These are phyloP conservation scores for Fusarium illudens DNA, from an alignment of 2,329 filamentous ascomycete species.

Conservation along the genomic window DNA sequence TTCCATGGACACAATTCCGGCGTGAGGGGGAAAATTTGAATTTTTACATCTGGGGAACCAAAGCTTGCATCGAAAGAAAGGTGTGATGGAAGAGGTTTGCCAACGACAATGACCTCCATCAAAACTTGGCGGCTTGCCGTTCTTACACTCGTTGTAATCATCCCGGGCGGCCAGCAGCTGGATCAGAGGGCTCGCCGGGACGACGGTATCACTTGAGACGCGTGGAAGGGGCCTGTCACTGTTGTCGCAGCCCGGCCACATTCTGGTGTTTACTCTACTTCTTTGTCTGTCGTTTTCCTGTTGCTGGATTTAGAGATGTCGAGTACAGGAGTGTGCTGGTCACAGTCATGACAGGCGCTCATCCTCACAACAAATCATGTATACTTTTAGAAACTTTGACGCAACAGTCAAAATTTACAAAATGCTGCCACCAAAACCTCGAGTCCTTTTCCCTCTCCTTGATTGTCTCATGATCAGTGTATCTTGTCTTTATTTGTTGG, in stretches of 20 bases:
- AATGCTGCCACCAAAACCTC: slow-evolving; percentile 32
- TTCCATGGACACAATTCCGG: slow-evolving; percentile 32
- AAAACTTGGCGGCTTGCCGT: slow-evolving; percentile 48
- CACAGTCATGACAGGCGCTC: slow-evolving; percentile 43
- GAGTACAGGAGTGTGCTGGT: slow-evolving; percentile 45
- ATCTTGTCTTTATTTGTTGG: neutral
- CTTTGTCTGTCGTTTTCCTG: slow-evolving; percentile 46
- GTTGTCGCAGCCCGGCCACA: slow-evolving; percentile 28
- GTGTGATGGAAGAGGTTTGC: slow-evolving; percentile 33
- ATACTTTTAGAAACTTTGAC: slow-evolving; percentile 38
- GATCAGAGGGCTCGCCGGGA: slow-evolving; percentile 45
- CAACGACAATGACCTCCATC: slow-evolving; percentile 39
- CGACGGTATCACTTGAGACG: slow-evolving; percentile 42
- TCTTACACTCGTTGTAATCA: slow-evolving; percentile 65
- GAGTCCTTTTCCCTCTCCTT: neutral
- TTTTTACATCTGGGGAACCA: slow-evolving; percentile 22
- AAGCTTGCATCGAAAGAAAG: slow-evolving; percentile 29
- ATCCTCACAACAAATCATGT: slow-evolving; percentile 39
- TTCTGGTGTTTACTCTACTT: slow-evolving; percentile 52
- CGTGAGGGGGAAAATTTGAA: slow-evolving; percentile 32
- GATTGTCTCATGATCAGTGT: neutral
- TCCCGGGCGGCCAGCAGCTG: slow-evolving; percentile 50
- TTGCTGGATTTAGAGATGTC: slow-evolving; percentile 40
- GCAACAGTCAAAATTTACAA: slow-evolving; percentile 39
- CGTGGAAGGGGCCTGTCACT: slow-evolving; percentile 24